Evolutionary conservation across 2,329 filamentous ascomycete genomes (phyloP), one percentile per base, ranked within the genome.

Genomic region (Uncinocarpus reesii): DNA sequence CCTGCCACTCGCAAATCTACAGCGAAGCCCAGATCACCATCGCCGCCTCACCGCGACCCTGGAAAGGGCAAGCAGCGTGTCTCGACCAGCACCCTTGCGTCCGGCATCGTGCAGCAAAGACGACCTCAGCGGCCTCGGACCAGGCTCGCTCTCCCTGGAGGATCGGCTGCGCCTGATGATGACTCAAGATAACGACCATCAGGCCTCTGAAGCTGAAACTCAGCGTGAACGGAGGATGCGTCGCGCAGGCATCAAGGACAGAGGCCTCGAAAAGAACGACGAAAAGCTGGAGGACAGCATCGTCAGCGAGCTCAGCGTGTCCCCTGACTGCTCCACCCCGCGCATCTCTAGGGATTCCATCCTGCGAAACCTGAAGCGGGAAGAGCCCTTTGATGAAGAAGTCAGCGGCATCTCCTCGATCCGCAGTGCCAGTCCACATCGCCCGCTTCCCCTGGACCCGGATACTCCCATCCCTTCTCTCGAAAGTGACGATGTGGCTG

Each of bases 321-420:
- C 74, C 1, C 60, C 80, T 36, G 79, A 56, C 4, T 46, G 68
- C 74, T 8, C 65, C 81, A 49, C 72, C 76, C 76, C 84, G 8
- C 83, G 83, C 47, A 94, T 96, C 60, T 95, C 90, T 7, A 80
- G 90, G 31, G 92, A 96, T 63, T 95, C 89, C 0, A 96, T 96
- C 57, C 72, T 96, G 58, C 82, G 86, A 46, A 87, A 90, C 53
- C 83, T 95, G 48, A 86, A 92, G 62, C 66, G 24, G 4, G 38
- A 49, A 13, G 38, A 63, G 29, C 57, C 84, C 83, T 67, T 86
- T 64, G 63, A 70, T 49, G 55, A 57, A 16, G 57, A 60, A 7
- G 56, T 53, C 29, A 54, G 50, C 47, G 78, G 81, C 3, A 77
- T 81, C 49, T 81, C 78, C 54, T 76, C 77, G 80, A 80, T 2